A percentile compares a stretch with the other conserved stretches of the same genome.
Evolutionary conservation across 2,329 filamentous ascomycete genomes (phyloP).

Genomic region (Corinectria fuckeliana): DNA sequence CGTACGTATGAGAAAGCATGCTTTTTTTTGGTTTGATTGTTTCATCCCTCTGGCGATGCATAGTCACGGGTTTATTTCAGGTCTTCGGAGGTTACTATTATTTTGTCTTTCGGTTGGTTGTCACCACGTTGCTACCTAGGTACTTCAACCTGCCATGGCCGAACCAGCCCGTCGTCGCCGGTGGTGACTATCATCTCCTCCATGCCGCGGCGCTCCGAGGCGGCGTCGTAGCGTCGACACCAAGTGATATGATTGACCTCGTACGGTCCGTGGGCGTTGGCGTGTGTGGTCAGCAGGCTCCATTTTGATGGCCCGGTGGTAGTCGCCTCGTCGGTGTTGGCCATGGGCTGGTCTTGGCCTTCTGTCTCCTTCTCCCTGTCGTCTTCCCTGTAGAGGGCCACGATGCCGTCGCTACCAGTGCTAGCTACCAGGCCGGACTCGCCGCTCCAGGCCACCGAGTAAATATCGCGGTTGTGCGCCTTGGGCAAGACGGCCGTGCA

Average conservation of each 20-base stretch:
- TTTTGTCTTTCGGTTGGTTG: conserved; percentile 13
- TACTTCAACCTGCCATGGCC: conserved; percentile 73
- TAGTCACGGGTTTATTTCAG: background rate
- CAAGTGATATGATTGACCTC: conserved; percentile 93
- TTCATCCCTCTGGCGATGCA: conserved; percentile 16
- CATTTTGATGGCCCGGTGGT: conserved; percentile 60
- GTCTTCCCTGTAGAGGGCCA: conserved; percentile 79
- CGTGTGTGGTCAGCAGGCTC: conserved; percentile 71
- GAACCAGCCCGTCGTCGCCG: conserved; percentile 88
- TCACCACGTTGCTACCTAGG: conserved; percentile 21
- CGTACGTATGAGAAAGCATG: conserved; percentile 36
- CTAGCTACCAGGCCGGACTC: conserved; percentile 81
- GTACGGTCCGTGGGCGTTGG: conserved; percentile 86
- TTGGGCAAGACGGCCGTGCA: conserved; percentile 78
- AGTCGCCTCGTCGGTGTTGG: conserved; percentile 7
- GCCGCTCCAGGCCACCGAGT: conserved; percentile 84
- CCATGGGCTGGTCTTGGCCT: conserved; percentile 41
- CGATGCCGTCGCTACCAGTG: conserved; percentile 82
- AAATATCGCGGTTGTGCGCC: conserved; percentile 80
- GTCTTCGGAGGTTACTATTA: background rate
- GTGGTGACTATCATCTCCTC: conserved; percentile 92
- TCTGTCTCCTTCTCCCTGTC: conserved; percentile 33
- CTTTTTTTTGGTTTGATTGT: conserved; percentile 27
- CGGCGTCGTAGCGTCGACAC: conserved; percentile 79
- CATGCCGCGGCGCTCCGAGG: conserved; percentile 56